Base-by-base conservation (phyloP, 345 rosid species). In the Aquilaria sinensis region DNA sequence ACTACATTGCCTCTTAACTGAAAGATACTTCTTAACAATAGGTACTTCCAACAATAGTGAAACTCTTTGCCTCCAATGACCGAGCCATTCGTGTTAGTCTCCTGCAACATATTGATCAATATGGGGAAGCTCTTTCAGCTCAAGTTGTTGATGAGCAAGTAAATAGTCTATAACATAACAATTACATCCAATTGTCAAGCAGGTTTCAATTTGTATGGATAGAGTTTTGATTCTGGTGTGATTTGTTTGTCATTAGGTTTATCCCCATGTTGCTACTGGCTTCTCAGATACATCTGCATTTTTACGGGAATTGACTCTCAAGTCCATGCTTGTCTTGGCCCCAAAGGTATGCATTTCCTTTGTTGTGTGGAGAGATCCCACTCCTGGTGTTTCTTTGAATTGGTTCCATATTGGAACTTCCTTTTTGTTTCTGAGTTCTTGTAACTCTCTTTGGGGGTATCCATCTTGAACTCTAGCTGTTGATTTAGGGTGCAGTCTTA, bases 81-180 rank as follows among this genome's bases (percentile, higher is more conserved):
- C 93, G 97, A 76, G 96, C 96, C 15, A 78, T 94, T 71, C 83
- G 97, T 74, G 95, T 91, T 50, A 81, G 93, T 68, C 97, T 94
- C 62, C 75, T 94, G 67, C 97, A 94, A 80, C 99, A 94, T 79
- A 81, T 94, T 76, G 99, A 94, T 78, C 96, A 88, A 70, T 94
- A 70, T 69, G 99, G 99, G 68, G 96, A 91, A 72, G 88, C 96
- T 56, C 67, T 94, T 73, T 77, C 96, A 2, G 81, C 86, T 51
- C 93, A 88, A 69, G 76, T 87, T 65, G 96, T 89, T 60, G 99
- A 94, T 78, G 99, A 91, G 78, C 97, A 91, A 80, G 99, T 94
- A 86, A 70, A 81, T 61, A 46, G 45, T 59, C 54, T 12, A 45
- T 53, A 30, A 57, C 31, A 10, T 52, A 50, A 47, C 62, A 71